Evolutionary conservation across 495 filamentous ascomycete genomes (phyloP), one percentile per base, ranked within the genome.

Genomic region (Annulohypoxylon moriforme): DNA sequence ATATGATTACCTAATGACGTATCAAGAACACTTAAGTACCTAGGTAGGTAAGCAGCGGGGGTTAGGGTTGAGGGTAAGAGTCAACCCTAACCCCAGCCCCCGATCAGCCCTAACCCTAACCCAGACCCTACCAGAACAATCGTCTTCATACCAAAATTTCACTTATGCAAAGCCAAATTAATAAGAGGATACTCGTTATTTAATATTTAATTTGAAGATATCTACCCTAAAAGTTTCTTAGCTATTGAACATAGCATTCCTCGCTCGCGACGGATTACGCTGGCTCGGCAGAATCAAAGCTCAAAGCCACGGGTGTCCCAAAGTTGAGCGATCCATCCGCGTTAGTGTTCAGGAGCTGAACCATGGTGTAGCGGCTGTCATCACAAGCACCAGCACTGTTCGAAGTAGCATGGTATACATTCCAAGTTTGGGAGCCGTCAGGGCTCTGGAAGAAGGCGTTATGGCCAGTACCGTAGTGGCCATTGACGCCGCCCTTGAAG

Each of bases 391-490:
- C 84, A 20, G 46, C 75, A 24, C 76, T 78, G 24, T 76, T 80
- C 2, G 72, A 69, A 3, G 82, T 84, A 9, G 85, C 86, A 69
- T 89, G 85, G 71, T 81, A 89, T 2, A 82, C 82, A 59, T 82
- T 84, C 75, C 85, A 81, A 25, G 81, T 83, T 71, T 84, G 77
- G 1, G 73, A 75, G 2, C 80, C 83, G 66, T 87, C 84, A 9
- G 87, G 85, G 22, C 81, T 83, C 6, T 71, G 60, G 60, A 85
- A 84, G 72, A 87, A 85, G 14, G 78, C 77, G 71, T 89, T 88
- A 52, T 87, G 85, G 0, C 86, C 87, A 0, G 86, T 82, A 1
- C 87, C 87, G 46, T 82, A 85, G 73, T 87, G 85, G 1, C 85
- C 85, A 60, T 86, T 83, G 2, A 79, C 82, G 49, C 77, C 77